Conservation (phyloP, 345 rosid species). For the Trapa incisa region DNA sequence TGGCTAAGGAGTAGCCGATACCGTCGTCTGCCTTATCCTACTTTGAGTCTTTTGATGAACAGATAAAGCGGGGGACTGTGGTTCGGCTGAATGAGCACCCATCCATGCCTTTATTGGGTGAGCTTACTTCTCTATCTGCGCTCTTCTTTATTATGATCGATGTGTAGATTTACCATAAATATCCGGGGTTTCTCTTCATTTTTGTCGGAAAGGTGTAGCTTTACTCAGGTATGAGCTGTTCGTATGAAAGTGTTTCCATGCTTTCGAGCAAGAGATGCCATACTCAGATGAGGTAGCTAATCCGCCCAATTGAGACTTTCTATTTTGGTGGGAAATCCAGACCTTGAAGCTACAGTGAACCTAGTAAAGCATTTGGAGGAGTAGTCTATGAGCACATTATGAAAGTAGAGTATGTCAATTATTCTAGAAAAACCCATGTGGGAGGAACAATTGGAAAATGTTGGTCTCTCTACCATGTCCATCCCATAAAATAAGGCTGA, state of each 20-base stretch:
- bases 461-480: too few relatives aligned
- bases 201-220: background rate
- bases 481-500: too few relatives aligned
- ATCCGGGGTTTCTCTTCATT: background rate
- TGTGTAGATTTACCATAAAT: background rate
- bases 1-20: background rate
- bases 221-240: background rate
- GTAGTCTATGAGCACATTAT: background rate
- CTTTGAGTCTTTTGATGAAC: background rate
- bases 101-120: conserved; percentile 72
- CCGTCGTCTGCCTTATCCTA: background rate
- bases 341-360: background rate
- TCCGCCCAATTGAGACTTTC: background rate
- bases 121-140: conserved; percentile 16
- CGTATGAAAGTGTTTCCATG: background rate
- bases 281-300: background rate
- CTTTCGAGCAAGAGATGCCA: background rate
- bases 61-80: background rate
- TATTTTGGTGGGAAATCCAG: background rate
- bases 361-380: background rate
- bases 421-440: too few relatives aligned
- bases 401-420: too few relatives aligned
- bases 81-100: conserved; percentile 61
- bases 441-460: too few relatives aligned
- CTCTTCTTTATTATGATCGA: background rate